Conservation (phyloP, 257 asterid species). For the Leptodermis oblonga region DNA sequence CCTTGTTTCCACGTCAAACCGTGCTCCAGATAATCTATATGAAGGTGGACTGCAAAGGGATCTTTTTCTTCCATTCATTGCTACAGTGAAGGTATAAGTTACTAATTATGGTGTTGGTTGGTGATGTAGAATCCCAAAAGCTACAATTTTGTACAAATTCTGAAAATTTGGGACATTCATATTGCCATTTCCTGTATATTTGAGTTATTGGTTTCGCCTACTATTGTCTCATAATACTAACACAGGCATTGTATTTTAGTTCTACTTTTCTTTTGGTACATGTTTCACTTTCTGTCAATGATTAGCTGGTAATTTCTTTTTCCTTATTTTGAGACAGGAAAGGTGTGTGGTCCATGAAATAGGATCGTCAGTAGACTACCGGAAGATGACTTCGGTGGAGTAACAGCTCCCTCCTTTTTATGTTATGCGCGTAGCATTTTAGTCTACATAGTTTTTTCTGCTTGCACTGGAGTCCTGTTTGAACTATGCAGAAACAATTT, state of each 20-base stretch:
- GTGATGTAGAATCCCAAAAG: neutral
- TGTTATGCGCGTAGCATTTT: neutral
- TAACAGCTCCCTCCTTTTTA: constrained; percentile 7
- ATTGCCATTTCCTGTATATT: neutral
- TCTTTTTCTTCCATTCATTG: constrained; percentile 83
- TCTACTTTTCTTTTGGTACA: neutral
- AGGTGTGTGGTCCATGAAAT: constrained; percentile 80
- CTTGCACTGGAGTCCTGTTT: neutral
- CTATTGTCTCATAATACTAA: neutral
- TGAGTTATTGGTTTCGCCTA: neutral
- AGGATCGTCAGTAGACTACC: constrained; percentile 84
- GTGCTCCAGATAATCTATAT: constrained; percentile 91
- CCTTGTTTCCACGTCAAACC: constrained; percentile 88
- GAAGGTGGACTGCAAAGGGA: constrained; percentile 94
- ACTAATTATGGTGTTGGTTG: neutral
- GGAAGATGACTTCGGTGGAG: constrained; percentile 75
- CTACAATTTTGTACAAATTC: neutral
- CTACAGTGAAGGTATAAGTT: constrained; percentile 62
- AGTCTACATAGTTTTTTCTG: constrained; percentile 12
- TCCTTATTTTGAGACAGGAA: constrained; percentile 52
- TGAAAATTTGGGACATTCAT: neutral
- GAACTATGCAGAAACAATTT: neutral
- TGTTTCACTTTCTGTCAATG: neutral
- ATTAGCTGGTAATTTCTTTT: constrained; percentile 13
- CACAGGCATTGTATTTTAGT: neutral